Evolutionary conservation across 2,329 filamentous ascomycete genomes (phyloP).

Genomic region (Microdochium trichocladiopsis): DNA sequence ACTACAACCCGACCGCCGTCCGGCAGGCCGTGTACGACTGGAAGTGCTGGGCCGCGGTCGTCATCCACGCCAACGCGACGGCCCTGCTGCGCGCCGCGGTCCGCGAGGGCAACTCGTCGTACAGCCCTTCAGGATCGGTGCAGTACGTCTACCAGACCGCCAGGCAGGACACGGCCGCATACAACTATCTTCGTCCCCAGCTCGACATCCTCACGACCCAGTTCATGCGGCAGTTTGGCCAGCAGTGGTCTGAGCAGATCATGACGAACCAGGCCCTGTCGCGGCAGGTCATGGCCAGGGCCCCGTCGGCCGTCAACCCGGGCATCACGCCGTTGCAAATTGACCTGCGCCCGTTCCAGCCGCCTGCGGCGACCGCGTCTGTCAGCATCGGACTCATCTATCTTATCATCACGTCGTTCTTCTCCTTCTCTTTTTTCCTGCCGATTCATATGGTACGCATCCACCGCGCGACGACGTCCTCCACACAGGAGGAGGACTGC

Average conservation of each 20-base stretch:
- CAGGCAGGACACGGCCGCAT: conserved; percentile 47
- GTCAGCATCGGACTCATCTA: conserved; percentile 60
- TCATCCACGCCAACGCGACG: conserved; percentile 57
- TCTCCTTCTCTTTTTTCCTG: conserved; percentile 58
- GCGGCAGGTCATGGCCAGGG: conserved; percentile 17
- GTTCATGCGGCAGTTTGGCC: conserved; percentile 40
- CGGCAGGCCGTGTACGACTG: conserved; percentile 52
- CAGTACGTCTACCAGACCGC: conserved; percentile 49
- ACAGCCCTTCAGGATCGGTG: conserved; percentile 51
- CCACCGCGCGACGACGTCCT: neutral
- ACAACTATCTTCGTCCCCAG: conserved; percentile 44
- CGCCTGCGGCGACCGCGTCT: conserved; percentile 45
- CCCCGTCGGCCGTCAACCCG: conserved; percentile 21
- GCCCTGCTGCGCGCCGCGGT: conserved; percentile 48
- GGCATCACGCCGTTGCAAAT: conserved; percentile 21
- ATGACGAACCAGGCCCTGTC: conserved; percentile 29
- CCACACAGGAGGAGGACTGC: neutral
- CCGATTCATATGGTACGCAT: conserved; percentile 46
- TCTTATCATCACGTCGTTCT: conserved; percentile 61
- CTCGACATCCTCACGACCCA: conserved; percentile 37
- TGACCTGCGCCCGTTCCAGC: conserved; percentile 54
- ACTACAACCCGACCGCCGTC: conserved; percentile 47
- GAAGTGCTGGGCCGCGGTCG: conserved; percentile 52
- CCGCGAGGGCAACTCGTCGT: conserved; percentile 44
- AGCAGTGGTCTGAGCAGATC: conserved; percentile 30